Conservation (phyloP, 306 rosid genomes). For the Mimosa bimucronata region DNA sequence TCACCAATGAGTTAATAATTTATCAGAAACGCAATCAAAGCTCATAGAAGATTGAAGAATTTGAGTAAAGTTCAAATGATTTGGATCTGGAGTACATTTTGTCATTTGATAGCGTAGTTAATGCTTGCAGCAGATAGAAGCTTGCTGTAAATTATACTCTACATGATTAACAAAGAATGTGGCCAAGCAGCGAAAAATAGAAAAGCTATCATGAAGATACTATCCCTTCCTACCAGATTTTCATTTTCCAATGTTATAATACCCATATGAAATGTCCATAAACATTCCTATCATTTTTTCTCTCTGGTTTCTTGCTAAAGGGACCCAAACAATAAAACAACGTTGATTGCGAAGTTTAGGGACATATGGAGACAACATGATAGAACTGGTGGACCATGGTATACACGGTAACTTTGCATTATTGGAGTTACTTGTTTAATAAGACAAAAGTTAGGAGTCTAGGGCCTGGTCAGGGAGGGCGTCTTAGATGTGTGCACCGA, state of each 20-base stretch:
- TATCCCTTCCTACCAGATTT: neutral
- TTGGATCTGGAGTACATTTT: neutral
- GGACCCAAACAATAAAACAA: neutral
- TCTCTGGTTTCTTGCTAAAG: neutral
- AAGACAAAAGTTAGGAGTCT: neutral
- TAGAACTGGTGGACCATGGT: constrained; percentile 15
- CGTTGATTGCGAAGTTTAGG: constrained; percentile 12
- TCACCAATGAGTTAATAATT: neutral
- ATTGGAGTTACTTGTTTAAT: neutral
- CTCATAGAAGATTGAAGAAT: neutral
- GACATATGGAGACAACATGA: constrained; percentile 1
- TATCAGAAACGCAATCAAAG: neutral
- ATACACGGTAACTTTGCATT: neutral
- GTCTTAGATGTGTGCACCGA: neutral
- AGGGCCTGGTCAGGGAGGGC: neutral
- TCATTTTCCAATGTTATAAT: neutral
- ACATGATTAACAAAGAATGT: neutral
- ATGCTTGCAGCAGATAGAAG: neutral
- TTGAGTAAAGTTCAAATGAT: neutral
- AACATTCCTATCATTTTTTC: neutral
- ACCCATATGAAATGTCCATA: neutral
- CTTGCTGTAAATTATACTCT: neutral
- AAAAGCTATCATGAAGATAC: neutral
- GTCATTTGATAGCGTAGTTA: neutral
- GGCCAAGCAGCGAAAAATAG: neutral